Base-by-base conservation (phyloP, 805 yeast species). In the Grigorovia yakushimaensis region DNA sequence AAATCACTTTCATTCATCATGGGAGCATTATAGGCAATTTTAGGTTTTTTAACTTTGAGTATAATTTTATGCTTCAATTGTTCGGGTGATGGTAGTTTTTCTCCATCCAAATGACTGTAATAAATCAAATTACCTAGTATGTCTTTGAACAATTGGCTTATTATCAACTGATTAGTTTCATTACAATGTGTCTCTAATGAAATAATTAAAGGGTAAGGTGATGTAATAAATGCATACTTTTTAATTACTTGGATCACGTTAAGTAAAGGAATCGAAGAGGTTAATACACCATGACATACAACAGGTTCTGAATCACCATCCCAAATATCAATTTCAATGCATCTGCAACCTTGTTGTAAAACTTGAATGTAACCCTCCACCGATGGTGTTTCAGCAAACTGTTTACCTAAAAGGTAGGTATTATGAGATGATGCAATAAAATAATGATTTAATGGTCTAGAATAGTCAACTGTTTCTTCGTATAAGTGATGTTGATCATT, bases 281-380 rank as follows among this genome's bases (percentile, higher is more conserved):
- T 87, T 51, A 93, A 77, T 0, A 95, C 79, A 0, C 98, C 98
- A 64, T 93, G 99, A 24, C 84, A 83, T 0, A 93, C 96, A 0
- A 86, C 77, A 0, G 98, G 98, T 0, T 83, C 89, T 11, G 67
- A 64, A 33, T 76, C 80, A 20, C 82, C 85, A 67, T 91, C 96
- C 98, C 98, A 93, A 19, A 93, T 73, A 64, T 93, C 99, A 39
- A 93, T 79, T 59, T 93, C 99, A n/a, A 93, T 73, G 52, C 96
- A 89, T 41, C 96, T 72, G 57, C 98, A 93, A 1, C 98, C 98
- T 47, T 88, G 76, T 61, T 88, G 96, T 43, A 93, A 68, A 0
- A 87, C 93, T 44, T 84, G 77, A 17, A 88, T 80, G 55, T 93
- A 93, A 0, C 94, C 94, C 59, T 91, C 97, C 1, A 88, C 79